Evolutionary conservation across 441 rosid species (phyloP).

Genomic region (Gossypium aridum): DNA sequence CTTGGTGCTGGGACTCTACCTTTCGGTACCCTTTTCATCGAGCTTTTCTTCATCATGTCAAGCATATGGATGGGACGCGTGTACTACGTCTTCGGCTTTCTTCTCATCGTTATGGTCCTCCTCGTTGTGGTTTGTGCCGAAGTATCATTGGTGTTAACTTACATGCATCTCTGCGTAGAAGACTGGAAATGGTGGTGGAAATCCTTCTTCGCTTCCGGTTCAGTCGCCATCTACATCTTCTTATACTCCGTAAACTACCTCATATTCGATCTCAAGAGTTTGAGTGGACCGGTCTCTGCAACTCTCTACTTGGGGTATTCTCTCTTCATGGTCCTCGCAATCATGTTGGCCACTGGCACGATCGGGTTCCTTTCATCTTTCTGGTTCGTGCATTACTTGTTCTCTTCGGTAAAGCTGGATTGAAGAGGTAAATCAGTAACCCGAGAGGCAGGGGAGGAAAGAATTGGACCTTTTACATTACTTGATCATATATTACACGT

Average conservation of each 20-base stretch:
- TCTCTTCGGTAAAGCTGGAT: slow-evolving; percentile 75
- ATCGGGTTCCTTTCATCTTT: slow-evolving; percentile 67
- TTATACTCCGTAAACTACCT: slow-evolving; percentile 58
- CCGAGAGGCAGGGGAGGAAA: not conserved
- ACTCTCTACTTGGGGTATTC: slow-evolving; percentile 63
- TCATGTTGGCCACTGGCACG: slow-evolving; percentile 63
- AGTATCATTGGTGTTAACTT: slow-evolving; percentile 56
- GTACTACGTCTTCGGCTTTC: slow-evolving; percentile 59
- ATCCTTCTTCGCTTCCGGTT: slow-evolving; percentile 67
- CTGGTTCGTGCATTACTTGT: slow-evolving; percentile 71
- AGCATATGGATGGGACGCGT: slow-evolving; percentile 70
- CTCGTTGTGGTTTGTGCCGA: slow-evolving; percentile 63
- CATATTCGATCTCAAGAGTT: slow-evolving; percentile 57
- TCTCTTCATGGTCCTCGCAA: slow-evolving; percentile 57
- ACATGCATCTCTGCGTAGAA: slow-evolving; percentile 65
- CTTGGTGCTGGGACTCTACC: slow-evolving; percentile 65
- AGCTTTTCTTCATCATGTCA: slow-evolving; percentile 68
- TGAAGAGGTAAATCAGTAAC: slow-evolving; percentile 9
- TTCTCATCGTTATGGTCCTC: slow-evolving; percentile 49
- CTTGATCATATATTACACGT: not conserved
- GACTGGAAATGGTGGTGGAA: slow-evolving; percentile 90
- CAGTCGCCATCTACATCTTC: slow-evolving; percentile 66
- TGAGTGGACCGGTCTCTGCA: slow-evolving; percentile 68
- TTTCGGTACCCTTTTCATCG: slow-evolving; percentile 58
- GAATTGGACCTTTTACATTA: not conserved